Base-by-base conservation (phyloP, 305 asterid species). In the Ajuga reptans region DNA sequence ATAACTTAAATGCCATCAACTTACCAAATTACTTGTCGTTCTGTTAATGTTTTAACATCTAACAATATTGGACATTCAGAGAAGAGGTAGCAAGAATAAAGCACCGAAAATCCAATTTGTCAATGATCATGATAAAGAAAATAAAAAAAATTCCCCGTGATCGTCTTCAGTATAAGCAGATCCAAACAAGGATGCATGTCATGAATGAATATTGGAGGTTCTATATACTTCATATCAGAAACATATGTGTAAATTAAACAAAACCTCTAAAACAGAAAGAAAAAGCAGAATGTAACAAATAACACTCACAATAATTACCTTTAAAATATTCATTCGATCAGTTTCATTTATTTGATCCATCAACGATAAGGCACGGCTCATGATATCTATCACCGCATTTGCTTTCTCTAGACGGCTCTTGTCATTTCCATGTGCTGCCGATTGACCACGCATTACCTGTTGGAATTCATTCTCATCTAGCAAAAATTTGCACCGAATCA, bases 321-420 rank as follows among this genome's bases (percentile, higher is more conserved):
- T 93, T 66, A 93, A 77, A 59, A 91, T 93, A 84, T 93, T 93
- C 89, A 91, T 82, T 71, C 91, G 92, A 69, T 93, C 96, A 11
- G 99, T 93, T 84, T 93, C 97, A 70, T 89, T 88, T 69, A 82
- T 87, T 81, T 86, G 97, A 72, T 96, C 96, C 93, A 93, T 87
- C 85, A 93, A 84, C 70, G 96, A 93, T 78, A 93, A 85, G 57
- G 96, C 96, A 71, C 86, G 79, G 82, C 91, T 93, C 99, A 91
- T 91, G 75, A 91, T 86, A 74, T 86, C 96, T 79, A 93, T 83
- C 62, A 93, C 96, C 12, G 88, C 96, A 80, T 87, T 93, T 24
- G 99, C 99, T 77, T 91, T 93, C 79, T 93, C 95, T 15, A 89
- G 92, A 66, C 94, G 93, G 72, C 85, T 86, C 77, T 79, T 79